A percentile compares a stretch with the other conserved stretches of the same genome.
Evolutionary conservation across 495 filamentous ascomycete species (phyloP).

Genomic region (Annulohypoxylon stygium): DNA sequence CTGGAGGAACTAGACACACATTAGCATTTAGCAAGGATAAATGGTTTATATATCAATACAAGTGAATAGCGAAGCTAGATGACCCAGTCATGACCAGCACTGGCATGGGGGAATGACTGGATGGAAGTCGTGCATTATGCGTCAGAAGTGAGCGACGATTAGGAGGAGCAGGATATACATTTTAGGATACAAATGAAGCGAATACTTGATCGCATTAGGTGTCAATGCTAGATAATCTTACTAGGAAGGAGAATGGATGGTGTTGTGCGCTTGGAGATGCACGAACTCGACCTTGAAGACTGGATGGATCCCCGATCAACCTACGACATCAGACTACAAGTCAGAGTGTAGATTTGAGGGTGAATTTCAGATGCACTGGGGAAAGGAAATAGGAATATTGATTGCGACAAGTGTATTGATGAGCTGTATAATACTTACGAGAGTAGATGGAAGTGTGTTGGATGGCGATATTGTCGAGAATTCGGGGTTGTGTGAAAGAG

Average conservation of each 20-base stretch:
- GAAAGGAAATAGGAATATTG: constrained; percentile 8
- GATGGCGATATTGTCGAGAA: constrained; percentile 47
- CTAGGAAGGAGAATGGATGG: constrained; percentile 52
- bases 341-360: constrained; percentile 32
- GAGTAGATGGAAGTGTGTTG: constrained; percentile 42
- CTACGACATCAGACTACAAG: constrained; percentile 34
- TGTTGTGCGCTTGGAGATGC: constrained; percentile 52
- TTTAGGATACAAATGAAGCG: constrained; percentile 40
- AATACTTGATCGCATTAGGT: constrained; percentile 56
- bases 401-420: constrained; percentile 32
- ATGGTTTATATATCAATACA: background rate
- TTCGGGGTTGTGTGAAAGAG: constrained; percentile 52
- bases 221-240: constrained; percentile 55
- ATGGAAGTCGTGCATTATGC: constrained; percentile 18
- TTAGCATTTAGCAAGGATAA: constrained; percentile 20
- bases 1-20: constrained; percentile 18
- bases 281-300: constrained; percentile 49
- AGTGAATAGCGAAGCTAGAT: constrained; percentile 14
- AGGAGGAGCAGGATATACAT: constrained; percentile 25
- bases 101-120: constrained; percentile 36
- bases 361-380: constrained; percentile 19
- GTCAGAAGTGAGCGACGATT: constrained; percentile 22
- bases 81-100: constrained; percentile 35
- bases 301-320: constrained; percentile 49
- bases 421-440: constrained; percentile 42